These are phyloP conservation scores for Teratosphaeria nubilosa DNA, from an alignment of 2,329 filamentous ascomycete species.

Conservation along the genomic window DNA sequence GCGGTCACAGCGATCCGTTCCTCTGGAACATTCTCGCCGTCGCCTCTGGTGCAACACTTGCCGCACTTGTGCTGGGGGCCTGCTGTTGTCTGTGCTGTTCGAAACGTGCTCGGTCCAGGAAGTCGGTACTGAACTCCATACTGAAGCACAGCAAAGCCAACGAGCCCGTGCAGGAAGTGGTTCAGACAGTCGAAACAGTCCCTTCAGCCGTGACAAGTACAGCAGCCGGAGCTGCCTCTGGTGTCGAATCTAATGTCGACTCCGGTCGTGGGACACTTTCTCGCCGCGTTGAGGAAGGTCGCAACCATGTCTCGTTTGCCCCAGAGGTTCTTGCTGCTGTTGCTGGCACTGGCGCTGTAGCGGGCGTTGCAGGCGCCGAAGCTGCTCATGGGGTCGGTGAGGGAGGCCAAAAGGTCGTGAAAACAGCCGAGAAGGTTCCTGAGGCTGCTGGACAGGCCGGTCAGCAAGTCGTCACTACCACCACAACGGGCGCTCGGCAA, in stretches of 20 bases:
- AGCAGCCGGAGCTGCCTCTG: not conserved
- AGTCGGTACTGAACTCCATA: not conserved
- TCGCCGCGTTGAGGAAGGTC: conserved; percentile 79
- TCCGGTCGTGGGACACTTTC: conserved; percentile 49
- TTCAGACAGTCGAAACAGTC: not conserved
- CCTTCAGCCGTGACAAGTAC: not conserved
- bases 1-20: not conserved
- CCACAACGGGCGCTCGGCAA: not conserved
- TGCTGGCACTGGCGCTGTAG: not conserved
- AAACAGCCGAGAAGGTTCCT: not conserved
- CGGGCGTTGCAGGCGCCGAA: not conserved
- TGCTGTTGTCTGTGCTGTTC: not conserved
- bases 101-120: not conserved
- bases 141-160: not conserved
- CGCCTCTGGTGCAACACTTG: not conserved
- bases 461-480: not conserved
- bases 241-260: not conserved
- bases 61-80: not conserved
- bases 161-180: not conserved
- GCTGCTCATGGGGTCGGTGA: not conserved
- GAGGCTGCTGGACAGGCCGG: not conserved
- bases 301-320: conserved; percentile 45
- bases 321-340: not conserved
- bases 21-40: not conserved
- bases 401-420: not conserved